Evolutionary conservation across 306 rosid species (phyloP).

Genomic region (Cicer yamashitae): DNA sequence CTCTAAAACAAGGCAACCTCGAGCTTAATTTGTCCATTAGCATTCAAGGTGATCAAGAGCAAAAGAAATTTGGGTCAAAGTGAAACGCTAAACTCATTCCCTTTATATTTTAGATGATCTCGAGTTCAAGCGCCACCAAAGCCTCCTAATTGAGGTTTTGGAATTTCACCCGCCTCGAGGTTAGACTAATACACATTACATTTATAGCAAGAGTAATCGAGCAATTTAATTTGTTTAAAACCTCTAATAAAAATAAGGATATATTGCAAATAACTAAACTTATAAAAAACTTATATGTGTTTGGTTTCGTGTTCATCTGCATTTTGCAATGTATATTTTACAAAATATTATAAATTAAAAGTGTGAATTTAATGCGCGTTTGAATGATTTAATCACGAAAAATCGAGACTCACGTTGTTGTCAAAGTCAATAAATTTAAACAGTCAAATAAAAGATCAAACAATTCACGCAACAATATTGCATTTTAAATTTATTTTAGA

Average conservation of each 20-base stretch:
- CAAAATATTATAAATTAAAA: background rate
- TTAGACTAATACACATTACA: no score
- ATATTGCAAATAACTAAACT: background rate
- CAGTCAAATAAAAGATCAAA: background rate
- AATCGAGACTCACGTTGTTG: background rate
- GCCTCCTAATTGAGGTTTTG: no score
- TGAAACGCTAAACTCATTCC: no score
- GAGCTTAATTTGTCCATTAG: no score
- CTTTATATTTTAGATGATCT: no score
- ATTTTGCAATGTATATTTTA: background rate
- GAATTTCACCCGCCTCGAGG: no score
- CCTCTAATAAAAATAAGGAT: no score
- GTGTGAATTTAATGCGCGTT: background rate
- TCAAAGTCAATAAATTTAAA: background rate
- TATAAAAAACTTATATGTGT: background rate
- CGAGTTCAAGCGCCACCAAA: no score
- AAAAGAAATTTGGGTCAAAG: no score
- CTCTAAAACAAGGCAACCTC: no score
- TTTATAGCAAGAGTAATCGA: background rate
- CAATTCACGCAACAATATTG: background rate
- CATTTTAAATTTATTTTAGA: background rate
- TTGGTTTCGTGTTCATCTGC: background rate
- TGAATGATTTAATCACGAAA: background rate
- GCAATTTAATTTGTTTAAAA: background rate
- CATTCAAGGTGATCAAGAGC: no score